phyloP scores from a whole-genome alignment of 768 basidiomycete species.

The Polyporus arcularius region DNA sequence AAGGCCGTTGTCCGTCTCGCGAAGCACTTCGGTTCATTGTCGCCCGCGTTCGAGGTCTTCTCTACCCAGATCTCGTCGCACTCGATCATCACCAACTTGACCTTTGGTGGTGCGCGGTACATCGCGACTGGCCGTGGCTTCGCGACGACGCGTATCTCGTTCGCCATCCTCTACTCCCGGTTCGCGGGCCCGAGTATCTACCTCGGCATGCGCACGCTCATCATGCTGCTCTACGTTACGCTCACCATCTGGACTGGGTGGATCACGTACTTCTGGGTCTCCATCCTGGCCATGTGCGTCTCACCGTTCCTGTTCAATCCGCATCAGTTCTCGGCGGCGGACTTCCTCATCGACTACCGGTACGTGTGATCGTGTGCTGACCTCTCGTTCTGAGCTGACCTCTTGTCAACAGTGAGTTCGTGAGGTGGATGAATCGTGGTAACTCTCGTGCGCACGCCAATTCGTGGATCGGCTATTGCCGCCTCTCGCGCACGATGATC shows the following conservation, averaged over 20 bases:
- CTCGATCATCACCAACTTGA: constrained; percentile 95
- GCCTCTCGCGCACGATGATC: constrained; percentile 95
- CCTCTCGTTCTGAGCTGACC: constrained; percentile 7
- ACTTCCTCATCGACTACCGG: constrained; percentile 96
- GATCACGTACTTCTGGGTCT: constrained; percentile 97
- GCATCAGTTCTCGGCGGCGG: constrained; percentile 97
- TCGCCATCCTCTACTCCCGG: constrained; percentile 94
- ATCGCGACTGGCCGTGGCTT: constrained; percentile 99
- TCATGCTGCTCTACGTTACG: constrained; percentile 94
- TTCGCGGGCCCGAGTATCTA: constrained; percentile 99
- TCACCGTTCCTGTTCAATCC: constrained; percentile 99
- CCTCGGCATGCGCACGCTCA: constrained; percentile 89
- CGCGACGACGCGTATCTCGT: constrained; percentile 92
- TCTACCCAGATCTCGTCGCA: constrained; percentile 98
- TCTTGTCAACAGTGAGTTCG: constrained; percentile 71
- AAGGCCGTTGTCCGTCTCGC: constrained; percentile 88
- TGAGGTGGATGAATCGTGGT: constrained; percentile 98
- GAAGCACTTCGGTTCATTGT: constrained; percentile 93
- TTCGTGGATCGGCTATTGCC: constrained; percentile 99
- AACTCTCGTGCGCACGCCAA: constrained; percentile 97
- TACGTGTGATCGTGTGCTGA: constrained; percentile 35
- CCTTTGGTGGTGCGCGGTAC: constrained; percentile 97
- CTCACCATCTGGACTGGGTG: constrained; percentile 90
- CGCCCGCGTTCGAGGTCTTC: constrained; percentile 97
- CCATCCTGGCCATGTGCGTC: constrained; percentile 87